Percentiles rank a stretch among this genome's conserved stretches.
Evolutionary conservation across 805 yeast species (phyloP).

Genomic region (Pichia nanzhaoensis): DNA sequence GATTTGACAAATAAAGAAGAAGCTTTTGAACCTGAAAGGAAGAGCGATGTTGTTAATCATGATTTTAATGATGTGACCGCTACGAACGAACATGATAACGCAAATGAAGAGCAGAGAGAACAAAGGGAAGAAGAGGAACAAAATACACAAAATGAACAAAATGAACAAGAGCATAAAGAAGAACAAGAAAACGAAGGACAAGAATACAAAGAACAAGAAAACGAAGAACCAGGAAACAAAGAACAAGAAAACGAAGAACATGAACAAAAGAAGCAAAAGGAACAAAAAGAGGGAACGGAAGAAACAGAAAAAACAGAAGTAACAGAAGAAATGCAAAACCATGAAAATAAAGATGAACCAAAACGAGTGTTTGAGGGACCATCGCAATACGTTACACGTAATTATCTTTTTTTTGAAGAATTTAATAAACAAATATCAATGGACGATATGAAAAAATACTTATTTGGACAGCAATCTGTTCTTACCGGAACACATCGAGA

Average conservation of each 20-base stretch:
- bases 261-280: no score
- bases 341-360: conserved; percentile 3
- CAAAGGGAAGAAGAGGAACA: not conserved
- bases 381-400: conserved; percentile 49
- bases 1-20: no score
- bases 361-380: conserved; percentile 56
- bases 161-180: not conserved
- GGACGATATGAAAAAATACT: conserved; percentile 30
- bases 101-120: no score
- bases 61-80: no score
- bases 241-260: not conserved
- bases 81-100: no score
- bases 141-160: no score
- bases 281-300: not conserved
- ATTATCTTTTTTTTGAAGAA: conserved; percentile 47
- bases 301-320: not conserved
- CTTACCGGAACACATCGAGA: conserved; percentile 47
- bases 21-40: no score
- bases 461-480: conserved; percentile 59
- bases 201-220: not conserved
- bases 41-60: no score
- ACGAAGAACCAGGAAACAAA: not conserved
- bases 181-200: no score
- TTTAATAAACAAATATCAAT: conserved; percentile 30
- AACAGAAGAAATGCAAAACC: not conserved